These are phyloP conservation scores for Fusarium hostae DNA, from an alignment of 2,329 filamentous ascomycete genomes.

Conservation along the genomic window DNA sequence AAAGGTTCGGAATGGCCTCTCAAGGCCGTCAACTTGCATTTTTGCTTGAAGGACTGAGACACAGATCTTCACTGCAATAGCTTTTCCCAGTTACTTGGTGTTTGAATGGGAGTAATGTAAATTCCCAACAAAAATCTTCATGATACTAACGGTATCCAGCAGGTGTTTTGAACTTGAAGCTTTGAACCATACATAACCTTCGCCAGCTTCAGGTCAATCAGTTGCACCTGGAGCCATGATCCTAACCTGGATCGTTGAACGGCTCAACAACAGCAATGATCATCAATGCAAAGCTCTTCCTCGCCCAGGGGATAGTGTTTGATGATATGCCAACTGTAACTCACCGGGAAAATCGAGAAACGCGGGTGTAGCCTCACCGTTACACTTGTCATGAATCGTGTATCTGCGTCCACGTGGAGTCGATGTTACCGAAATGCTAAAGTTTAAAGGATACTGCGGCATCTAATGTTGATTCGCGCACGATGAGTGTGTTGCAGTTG, in stretches of 20 bases:
- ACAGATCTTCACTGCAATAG: not conserved
- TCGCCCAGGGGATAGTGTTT: not conserved
- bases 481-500: not conserved
- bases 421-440: not conserved
- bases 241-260: not conserved
- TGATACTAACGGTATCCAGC: not conserved
- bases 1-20: not conserved
- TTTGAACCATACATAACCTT: not conserved
- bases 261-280: not conserved
- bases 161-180: not conserved
- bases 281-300: not conserved
- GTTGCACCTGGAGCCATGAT: not conserved
- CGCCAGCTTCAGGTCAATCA: not conserved
- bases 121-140: not conserved
- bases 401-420: not conserved
- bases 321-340: not conserved
- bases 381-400: not conserved
- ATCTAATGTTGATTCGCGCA: not conserved
- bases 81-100: accelerated
- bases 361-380: not conserved
- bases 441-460: not conserved
- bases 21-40: not conserved
- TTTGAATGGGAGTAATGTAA: accelerated
- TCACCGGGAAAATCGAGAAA: no score
- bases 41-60: not conserved